Evolutionary conservation across 2,329 filamentous ascomycete genomes (phyloP), one percentile per base, ranked within the genome.

Genomic region (Aureobasidium zeae): DNA sequence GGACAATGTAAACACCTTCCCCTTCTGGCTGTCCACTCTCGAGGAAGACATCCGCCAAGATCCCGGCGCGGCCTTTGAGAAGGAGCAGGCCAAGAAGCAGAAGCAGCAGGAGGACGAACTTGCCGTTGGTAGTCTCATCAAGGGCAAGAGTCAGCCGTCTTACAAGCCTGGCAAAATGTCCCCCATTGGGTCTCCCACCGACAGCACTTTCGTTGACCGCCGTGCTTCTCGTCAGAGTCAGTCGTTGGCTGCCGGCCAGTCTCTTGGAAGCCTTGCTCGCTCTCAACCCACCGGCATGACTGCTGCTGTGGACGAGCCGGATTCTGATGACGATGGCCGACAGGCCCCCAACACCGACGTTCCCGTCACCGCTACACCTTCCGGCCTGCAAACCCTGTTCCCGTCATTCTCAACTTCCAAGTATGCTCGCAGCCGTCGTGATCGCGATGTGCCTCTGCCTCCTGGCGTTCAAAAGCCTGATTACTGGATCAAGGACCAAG

Each of bases 21-120:
- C 91, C 11, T 95, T 96, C 68, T 98, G 91, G 91, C 75, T 96
- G 24, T 82, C 82, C 55, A 84, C 94, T 50, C 73, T 96, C 31
- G 89, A 95, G 59, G 85, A 77, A 22, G 91, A 98, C 59, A 98
- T 98, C 58, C 81, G 89, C 53, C 86, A 85, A 59, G 88, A 96
- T 59, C 91, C 91, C 0, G 84, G 91, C 60, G 75, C 77, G 50
- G 89, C 89, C 0, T 95, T 94, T 59, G 83, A 93, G 51, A 83
- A 91, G 55, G 88, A 96, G 61, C 87, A 94, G 61, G 80, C 89
- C 61, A 78, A 83, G 47, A 80, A 83, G 48, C 83, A 82, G 19
- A 84, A 83, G 59, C 78, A 79, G 32, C 86, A 84, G 1, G 86
- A 93, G 56, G 86, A 94, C 50, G 86, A 91, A 44, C 77, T 87